Conservation (phyloP, 768 basidiomycete genomes). For the Cyclocybe cylindracea region DNA sequence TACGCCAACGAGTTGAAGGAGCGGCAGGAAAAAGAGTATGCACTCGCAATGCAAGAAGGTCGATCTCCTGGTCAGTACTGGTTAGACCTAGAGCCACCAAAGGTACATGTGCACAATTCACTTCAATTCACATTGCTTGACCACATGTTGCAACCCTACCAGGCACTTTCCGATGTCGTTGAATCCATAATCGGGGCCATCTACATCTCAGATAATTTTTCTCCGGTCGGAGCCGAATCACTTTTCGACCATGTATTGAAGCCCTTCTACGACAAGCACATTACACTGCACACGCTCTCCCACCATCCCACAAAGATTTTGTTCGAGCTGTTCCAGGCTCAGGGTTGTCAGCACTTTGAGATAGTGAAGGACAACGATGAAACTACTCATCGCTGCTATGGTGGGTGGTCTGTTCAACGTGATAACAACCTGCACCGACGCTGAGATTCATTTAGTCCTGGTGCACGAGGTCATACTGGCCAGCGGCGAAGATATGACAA, state of each 20-base stretch:
- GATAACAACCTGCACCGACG: background rate
- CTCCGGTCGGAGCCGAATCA: slow-evolving; percentile 56
- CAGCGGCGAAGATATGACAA: slow-evolving; percentile 51
- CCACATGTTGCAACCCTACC: slow-evolving; percentile 8
- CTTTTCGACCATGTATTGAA: slow-evolving; percentile 69
- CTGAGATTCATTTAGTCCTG: slow-evolving; percentile 45
- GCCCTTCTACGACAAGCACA: slow-evolving; percentile 79
- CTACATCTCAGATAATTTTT: slow-evolving; percentile 75
- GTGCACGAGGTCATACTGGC: slow-evolving; percentile 69
- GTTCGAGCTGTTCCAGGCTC: slow-evolving; percentile 70
- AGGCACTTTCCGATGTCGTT: slow-evolving; percentile 79
- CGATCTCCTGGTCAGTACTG: slow-evolving; percentile 71
- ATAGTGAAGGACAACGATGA: slow-evolving; percentile 52
- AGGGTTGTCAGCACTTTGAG: slow-evolving; percentile 69
- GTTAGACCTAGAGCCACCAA: slow-evolving; percentile 75
- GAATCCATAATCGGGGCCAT: slow-evolving; percentile 81
- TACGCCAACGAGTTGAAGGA: slow-evolving; percentile 53
- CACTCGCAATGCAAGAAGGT: slow-evolving; percentile 46
- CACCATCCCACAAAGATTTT: slow-evolving; percentile 78
- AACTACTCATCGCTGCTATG: slow-evolving; percentile 46
- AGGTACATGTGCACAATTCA: slow-evolving; percentile 44
- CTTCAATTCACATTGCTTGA: background rate
- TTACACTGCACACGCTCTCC: slow-evolving; percentile 70
- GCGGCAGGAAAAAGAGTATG: slow-evolving; percentile 49
- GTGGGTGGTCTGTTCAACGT: slow-evolving; percentile 33